Base-by-base conservation (phyloP, 2,329 filamentous ascomycete genomes). In the Alternaria sp. region DNA sequence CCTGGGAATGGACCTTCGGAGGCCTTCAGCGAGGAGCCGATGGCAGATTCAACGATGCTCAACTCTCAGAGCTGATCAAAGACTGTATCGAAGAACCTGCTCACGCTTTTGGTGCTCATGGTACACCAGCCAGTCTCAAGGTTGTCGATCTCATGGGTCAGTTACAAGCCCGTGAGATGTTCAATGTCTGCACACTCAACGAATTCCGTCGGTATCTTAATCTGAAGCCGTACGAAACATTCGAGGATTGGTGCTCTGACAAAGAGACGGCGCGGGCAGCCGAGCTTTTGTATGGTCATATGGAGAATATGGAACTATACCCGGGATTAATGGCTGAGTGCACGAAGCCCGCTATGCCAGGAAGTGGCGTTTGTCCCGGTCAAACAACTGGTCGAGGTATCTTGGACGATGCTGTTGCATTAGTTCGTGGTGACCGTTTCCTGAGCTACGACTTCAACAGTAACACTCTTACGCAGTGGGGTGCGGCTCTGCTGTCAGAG, bases 121-220 rank as follows among this genome's bases (percentile, higher is more conserved):
- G 92, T 61, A 89, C 94, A 0, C 92, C 92, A 0, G 85, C 87
- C 34, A 86, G 88, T 39, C 84, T 95, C 80, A 87, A 88, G 66
- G 87, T 89, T 1, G 85, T 95, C 12, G 92, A 94, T 76, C 89
- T 94, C 42, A 80, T 95, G 34, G 91, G 91, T 36, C 94, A 95
- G 61, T 81, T 91, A 42, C 91, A 93, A 61, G 88, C 89, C 7
- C 85, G 92, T 44, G 86, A 86, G 14, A 62, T 72, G 65, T 95
- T 92, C 91, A 89, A 92, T 60, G 81, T 93, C 7, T 89, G 89
- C 0, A 90, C 90, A 0, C 82, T 96, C 56, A 95, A 95, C 74
- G 92, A 95, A 80, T 95, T 94, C 82, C 86, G 92, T 49, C 88
- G 89, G 72, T 91, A 93, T 78, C 92, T 94, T 66, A 89, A 89